A percentile compares a stretch with the other conserved stretches of the same genome.
Conservation (phyloP, 176 grass and related monocot species). For the Stipa capillata region DNA sequence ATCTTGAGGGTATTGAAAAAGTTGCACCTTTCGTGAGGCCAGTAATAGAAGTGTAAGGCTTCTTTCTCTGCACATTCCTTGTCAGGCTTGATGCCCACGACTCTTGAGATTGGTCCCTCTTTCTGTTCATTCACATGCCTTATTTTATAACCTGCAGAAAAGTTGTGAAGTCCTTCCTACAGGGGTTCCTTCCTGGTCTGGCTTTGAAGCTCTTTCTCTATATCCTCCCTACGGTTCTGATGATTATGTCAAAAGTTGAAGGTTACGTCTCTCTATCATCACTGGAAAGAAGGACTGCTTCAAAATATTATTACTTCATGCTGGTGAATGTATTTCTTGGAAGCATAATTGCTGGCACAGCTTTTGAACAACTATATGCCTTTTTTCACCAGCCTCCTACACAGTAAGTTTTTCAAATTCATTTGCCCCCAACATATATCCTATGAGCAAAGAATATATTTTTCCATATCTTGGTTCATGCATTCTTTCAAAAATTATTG, state of each 20-base stretch:
- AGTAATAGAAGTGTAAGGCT: slow-evolving; percentile 78
- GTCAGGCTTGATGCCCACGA: background rate
- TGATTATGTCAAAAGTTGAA: slow-evolving; percentile 96
- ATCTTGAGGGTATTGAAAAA: slow-evolving; percentile 97
- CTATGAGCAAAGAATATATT: background rate
- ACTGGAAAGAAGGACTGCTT: slow-evolving; percentile 77
- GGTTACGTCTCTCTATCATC: slow-evolving; percentile 90
- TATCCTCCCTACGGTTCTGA: slow-evolving; percentile 80
- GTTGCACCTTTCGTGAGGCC: slow-evolving; percentile 90
- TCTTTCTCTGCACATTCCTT: slow-evolving; percentile 5
- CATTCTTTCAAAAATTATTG: background rate
- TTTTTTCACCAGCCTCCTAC: slow-evolving; percentile 77
- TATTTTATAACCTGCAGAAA: slow-evolving; percentile 42
- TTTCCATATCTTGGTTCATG: background rate
- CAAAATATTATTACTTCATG: slow-evolving; percentile 99
- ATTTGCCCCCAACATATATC: background rate
- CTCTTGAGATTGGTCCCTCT: background rate
- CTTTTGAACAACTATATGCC: slow-evolving; percentile 80
- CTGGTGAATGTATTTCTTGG: slow-evolving; percentile 92
- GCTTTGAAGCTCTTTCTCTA: slow-evolving; percentile 89
- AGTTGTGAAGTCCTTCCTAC: slow-evolving; percentile 82
- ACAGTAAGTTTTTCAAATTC: slow-evolving; percentile 51
- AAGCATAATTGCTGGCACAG: slow-evolving; percentile 88
- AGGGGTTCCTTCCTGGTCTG: slow-evolving; percentile 92
- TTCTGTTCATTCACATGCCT: background rate